A percentile compares a stretch with the other conserved stretches of the same genome.
Evolutionary conservation across 2,329 filamentous ascomycete genomes (phyloP).

Genomic region (Botrytis fragariae): DNA sequence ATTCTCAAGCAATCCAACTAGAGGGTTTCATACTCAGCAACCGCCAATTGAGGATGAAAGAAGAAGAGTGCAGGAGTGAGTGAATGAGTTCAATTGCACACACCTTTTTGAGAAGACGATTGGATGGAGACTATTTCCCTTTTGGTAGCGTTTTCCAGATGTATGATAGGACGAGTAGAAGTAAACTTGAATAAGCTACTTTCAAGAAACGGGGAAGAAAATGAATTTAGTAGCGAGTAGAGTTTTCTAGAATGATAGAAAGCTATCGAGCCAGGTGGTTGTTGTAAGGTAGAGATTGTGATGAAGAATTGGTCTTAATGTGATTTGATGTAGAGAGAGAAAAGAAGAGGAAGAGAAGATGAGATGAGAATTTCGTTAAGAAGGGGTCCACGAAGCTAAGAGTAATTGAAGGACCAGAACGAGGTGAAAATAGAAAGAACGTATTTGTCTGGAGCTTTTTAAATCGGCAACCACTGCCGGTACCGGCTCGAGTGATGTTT

Average conservation of each 20-base stretch:
- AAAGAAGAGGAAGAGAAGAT: conserved; percentile 21
- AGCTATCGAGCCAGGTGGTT: conserved; percentile 40
- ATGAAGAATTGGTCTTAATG: conserved; percentile 30
- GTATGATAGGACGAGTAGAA: conserved; percentile 18
- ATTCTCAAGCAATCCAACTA: conserved; percentile 27
- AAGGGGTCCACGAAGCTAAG: background rate
- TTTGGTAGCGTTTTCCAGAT: conserved; percentile 19
- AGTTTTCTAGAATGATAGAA: conserved; percentile 39
- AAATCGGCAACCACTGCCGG: background rate
- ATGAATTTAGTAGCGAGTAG: conserved; percentile 36
- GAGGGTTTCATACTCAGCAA: conserved; percentile 22
- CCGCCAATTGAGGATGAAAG: background rate
- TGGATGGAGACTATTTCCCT: conserved; percentile 9
- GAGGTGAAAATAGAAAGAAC: background rate
- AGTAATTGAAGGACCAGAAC: background rate
- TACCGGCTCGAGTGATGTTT: background rate
- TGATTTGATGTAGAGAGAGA: conserved; percentile 25
- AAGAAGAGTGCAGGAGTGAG: background rate
- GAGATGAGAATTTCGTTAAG: background rate
- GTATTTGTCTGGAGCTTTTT: background rate
- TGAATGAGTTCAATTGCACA: conserved; percentile 3
- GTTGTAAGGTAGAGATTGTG: conserved; percentile 35
- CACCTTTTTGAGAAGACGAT: conserved; percentile 27
- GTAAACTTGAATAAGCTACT: conserved; percentile 22
- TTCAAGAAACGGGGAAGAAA: conserved; percentile 26